Base-by-base conservation (phyloP, 2,329 filamentous ascomycete species). In the Magnaporthiopsis incrustans region DNA sequence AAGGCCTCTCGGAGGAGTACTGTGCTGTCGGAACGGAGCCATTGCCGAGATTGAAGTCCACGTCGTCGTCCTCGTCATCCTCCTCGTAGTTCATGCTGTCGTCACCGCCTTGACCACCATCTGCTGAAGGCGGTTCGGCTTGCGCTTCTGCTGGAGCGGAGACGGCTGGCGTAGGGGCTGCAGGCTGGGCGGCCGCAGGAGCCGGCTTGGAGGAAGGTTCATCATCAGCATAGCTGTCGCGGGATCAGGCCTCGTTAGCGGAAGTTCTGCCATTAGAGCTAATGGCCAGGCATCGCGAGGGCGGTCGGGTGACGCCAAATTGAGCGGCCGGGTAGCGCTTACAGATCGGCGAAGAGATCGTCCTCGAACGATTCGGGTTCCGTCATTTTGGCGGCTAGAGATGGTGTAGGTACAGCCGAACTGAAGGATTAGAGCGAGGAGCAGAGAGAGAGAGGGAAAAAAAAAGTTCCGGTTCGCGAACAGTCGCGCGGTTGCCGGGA, bases 261-360 rank as follows among this genome's bases (percentile, higher is more conserved):
- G 7, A 53, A 53, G 10, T 25, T 22, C 44, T 11, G 10, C 22
- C 3, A 25, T 10, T 53, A 10, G 22, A 8, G 22, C 22, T 53
- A 22, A 25, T n/a, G n/a, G 10, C 8, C 18, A 53, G n/a, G 44
- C 8, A 25, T 53, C 10, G 22, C 44, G 22, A 53, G 44, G 22
- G 44, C 10, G 44, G 22, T 60, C 22, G 32, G 1, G 32, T 12
- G n/a, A 8, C 15, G 26, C n/a, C 30, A 59, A 61, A 26, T n/a
- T 18, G 18, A n/a, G 61, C 18, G 14, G 14, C 25, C 35, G 57
- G 59, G 58, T 12, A 38, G 33, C 64, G 84, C 91, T 77, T 79
- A 96, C 91, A 96, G 83, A 78, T 96, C 91, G 71, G 91, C 91
- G 76, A 96, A 96, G 74, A 96, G 89, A 82, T 96, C 91, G 73